A percentile compares a stretch with the other conserved stretches of the same genome.
Evolutionary conservation across 2,329 filamentous ascomycete genomes (phyloP).

Genomic region (Knoxdaviesia proteae): DNA sequence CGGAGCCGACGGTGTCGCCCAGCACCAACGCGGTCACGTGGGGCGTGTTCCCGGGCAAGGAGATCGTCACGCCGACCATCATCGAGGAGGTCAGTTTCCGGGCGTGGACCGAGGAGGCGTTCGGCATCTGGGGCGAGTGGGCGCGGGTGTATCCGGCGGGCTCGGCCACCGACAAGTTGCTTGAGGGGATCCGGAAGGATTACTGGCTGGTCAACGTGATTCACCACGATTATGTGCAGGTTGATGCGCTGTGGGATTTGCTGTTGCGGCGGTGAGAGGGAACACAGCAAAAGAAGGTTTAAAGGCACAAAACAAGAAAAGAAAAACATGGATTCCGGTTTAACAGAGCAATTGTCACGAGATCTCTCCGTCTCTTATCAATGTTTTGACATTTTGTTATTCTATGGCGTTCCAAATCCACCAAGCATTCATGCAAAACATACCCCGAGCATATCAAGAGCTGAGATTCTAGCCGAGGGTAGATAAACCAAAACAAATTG

Average conservation of each 20-base stretch:
- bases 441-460: too few relatives aligned
- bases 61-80: slow-evolving; percentile 90
- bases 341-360: too few relatives aligned
- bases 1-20: slow-evolving; percentile 15
- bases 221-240: slow-evolving; percentile 56
- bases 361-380: too few relatives aligned
- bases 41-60: slow-evolving; percentile 88
- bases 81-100: slow-evolving; percentile 89
- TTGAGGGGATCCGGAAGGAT: slow-evolving; percentile 46
- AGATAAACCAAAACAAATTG: too few relatives aligned
- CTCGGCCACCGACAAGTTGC: slow-evolving; percentile 47
- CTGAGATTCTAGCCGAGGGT: too few relatives aligned
- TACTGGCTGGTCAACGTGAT: slow-evolving; percentile 84
- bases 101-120: slow-evolving; percentile 90
- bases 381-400: too few relatives aligned
- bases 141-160: slow-evolving; percentile 63
- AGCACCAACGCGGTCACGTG: slow-evolving; percentile 90
- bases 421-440: too few relatives aligned
- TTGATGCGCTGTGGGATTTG: slow-evolving; percentile 51
- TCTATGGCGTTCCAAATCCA: too few relatives aligned
- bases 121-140: slow-evolving; percentile 91
- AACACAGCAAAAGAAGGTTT: neutral
- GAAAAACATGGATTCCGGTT: neutral
- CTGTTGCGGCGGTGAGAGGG: slow-evolving; percentile 14
- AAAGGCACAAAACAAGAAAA: neutral